These are phyloP conservation scores for Medicago arabica DNA, from an alignment of 306 rosid genomes.

Conservation along the genomic window DNA sequence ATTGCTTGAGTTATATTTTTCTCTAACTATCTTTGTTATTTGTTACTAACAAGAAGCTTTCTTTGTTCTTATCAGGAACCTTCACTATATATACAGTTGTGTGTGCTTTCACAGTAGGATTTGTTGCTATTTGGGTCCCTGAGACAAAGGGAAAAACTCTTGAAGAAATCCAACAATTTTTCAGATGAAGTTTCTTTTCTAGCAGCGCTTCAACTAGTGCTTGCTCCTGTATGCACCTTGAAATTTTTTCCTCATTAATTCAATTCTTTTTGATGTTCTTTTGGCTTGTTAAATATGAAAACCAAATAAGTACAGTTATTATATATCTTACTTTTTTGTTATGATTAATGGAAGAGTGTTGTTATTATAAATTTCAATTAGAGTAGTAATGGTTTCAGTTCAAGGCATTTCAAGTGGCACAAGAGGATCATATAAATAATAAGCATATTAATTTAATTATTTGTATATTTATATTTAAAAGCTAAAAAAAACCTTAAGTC, in stretches of 20 bases:
- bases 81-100: conserved; percentile 76
- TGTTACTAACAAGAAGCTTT: conserved; percentile 35
- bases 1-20: conserved; percentile 22
- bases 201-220: conserved; percentile 26
- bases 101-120: conserved; percentile 64
- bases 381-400: background rate
- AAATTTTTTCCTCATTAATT: conserved; percentile 20
- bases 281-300: conserved; percentile 16
- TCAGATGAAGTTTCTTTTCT: conserved; percentile 65
- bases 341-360: background rate
- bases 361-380: background rate
- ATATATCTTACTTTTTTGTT: background rate
- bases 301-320: conserved; percentile 2
- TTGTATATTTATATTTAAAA: background rate
- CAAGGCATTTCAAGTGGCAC: background rate
- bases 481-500: background rate
- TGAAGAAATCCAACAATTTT: conserved; percentile 88
- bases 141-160: conserved; percentile 94
- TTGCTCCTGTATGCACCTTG: conserved; percentile 25
- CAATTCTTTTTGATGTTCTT: conserved; percentile 36
- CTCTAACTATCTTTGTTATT: conserved; percentile 9
- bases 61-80: conserved; percentile 68
- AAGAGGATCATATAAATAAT: background rate
- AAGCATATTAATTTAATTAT: background rate
- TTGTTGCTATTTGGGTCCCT: conserved; percentile 83